Base-by-base conservation (phyloP, 257 asterid genomes). In the Prunella vulgaris region DNA sequence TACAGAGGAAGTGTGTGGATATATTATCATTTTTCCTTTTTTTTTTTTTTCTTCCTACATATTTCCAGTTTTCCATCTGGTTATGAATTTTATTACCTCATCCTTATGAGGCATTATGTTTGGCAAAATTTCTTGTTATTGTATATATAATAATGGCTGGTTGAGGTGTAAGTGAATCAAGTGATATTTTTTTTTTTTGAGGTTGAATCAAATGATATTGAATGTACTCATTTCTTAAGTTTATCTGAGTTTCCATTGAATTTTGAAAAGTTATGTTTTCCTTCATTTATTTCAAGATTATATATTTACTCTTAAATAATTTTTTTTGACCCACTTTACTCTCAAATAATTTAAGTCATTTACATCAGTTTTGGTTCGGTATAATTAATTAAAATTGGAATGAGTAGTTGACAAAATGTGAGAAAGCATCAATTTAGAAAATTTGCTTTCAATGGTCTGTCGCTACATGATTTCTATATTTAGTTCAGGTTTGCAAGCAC, bases 1-100 rank as follows among this genome's bases (percentile, higher is more conserved):
- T 72, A 74, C 70, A 66, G 80, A 72, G 84, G 88, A 77, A 83
- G 79, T 75, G 78, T 64, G 80, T 59, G 60, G 64, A 76, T 72
- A 74, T 49, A 14, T 48, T 42, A 10, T 40, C 10, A 5, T 69
- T 48, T 56, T 33, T 28, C 56, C 28, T 30, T 54, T 73, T 64
- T 80, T 63, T 21, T 5, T 25, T 25, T 25, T 25, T n/a, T n/a
- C n/a, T n/a, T n/a, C n/a, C n/a, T 8, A 7, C 20, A 8, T 1
- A 2, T 35, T 61, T 27, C 35, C 27, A 32, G 51, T 63, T 42
- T 28, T 21, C 59, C 24, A 33, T 53, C 37, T 48, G 56, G 69
- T 73, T 46, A 38, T 70, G 69, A 38, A 27, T 68, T 18, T 51
- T 33, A 14, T 66, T 64, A n/a, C n/a, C n/a, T n/a, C n/a, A n/a